phyloP scores from a whole-genome alignment of 345 rosid species.

The Gossypium raimondii region DNA sequence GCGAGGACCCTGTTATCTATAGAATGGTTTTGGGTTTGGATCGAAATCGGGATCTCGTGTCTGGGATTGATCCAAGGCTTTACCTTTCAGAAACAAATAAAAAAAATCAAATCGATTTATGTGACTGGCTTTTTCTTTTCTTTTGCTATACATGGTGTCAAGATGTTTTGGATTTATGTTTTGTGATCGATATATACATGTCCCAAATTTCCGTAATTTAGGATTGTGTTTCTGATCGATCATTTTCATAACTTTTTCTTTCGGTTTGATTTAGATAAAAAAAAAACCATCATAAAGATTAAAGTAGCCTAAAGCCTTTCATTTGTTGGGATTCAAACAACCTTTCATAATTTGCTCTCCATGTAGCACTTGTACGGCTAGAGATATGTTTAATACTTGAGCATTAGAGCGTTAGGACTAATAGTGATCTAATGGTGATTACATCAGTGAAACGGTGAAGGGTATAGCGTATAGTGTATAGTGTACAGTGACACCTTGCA shows the following conservation, averaged over 20 bases:
- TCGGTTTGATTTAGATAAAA: not conserved
- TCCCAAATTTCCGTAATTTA: not conserved
- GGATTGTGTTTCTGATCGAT: constrained; percentile 1
- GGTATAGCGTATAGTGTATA: not conserved
- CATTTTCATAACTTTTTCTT: not conserved
- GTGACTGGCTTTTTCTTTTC: constrained; percentile 10
- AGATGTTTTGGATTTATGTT: not conserved
- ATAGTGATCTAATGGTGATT: not conserved
- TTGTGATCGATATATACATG: not conserved
- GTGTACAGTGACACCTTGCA: not conserved
- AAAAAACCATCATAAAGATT: not conserved
- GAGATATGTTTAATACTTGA: not conserved
- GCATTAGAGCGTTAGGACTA: not conserved
- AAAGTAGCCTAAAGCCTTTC: not conserved
- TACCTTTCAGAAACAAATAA: not conserved
- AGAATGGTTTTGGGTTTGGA: not conserved
- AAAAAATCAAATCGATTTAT: constrained; percentile 23
- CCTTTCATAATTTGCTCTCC: not conserved
- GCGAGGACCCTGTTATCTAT: not conserved
- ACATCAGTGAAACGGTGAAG: not conserved
- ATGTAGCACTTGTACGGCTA: not conserved
- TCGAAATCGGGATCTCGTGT: constrained; percentile 19
- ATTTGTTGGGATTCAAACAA: not conserved
- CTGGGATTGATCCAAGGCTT: constrained; percentile 24
- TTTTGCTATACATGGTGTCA: not conserved